Conservation (phyloP, 495 filamentous ascomycete genomes). For the Baudoinia panamericana region DNA sequence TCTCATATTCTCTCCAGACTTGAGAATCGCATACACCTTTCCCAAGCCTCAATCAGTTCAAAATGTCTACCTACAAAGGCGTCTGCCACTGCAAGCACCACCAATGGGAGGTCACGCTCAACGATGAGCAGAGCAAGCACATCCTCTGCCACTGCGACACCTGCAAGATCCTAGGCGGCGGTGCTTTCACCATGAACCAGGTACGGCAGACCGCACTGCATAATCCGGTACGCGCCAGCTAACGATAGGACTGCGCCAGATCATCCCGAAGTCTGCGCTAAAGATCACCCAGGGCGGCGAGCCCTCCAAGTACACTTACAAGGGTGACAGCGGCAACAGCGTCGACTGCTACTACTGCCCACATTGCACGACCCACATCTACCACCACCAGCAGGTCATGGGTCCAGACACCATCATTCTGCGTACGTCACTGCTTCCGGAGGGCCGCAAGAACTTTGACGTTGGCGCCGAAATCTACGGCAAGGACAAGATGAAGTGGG, state of each 20-base stretch:
- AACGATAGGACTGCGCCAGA: constrained; percentile 21
- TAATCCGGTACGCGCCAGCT: too few relatives aligned
- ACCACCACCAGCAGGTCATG: constrained; percentile 40
- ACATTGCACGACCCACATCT: constrained; percentile 39
- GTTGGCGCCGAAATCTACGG: constrained; percentile 21
- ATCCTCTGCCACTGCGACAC: constrained; percentile 41
- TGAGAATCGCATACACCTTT: too few relatives aligned
- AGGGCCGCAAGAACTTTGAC: constrained; percentile 20
- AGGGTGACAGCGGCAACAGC: constrained; percentile 35
- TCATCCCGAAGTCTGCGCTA: constrained; percentile 34
- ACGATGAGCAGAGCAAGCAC: constrained; percentile 30
- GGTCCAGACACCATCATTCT: constrained; percentile 36
- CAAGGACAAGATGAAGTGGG: constrained; percentile 22
- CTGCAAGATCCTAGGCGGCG: constrained; percentile 38
- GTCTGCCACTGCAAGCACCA: constrained; percentile 40
- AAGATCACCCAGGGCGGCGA: constrained; percentile 37
- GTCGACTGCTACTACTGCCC: constrained; percentile 44
- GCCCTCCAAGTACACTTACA: constrained; percentile 37
- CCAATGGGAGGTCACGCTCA: constrained; percentile 34
- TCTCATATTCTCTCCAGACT: too few relatives aligned
- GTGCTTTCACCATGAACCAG: constrained; percentile 37
- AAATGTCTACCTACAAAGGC: constrained; percentile 33
- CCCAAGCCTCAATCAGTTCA: too few relatives aligned
- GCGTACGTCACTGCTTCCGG: constrained; percentile 33
- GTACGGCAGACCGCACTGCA: background rate